Base-by-base conservation (phyloP, 306 rosid genomes). In the Crotalaria pallida region DNA sequence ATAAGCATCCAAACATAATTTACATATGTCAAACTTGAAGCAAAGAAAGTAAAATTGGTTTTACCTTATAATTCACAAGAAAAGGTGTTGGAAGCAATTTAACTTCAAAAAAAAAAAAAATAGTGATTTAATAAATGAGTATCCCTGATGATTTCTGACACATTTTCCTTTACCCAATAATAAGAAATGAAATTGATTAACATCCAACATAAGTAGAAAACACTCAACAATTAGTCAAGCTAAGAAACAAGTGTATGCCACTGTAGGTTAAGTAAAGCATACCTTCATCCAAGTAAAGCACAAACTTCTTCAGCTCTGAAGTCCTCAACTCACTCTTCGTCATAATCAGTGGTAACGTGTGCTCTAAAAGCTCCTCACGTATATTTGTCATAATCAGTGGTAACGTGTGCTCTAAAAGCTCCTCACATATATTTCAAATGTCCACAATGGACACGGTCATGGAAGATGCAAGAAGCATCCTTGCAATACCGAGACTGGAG, bases 261-360 rank as follows among this genome's bases (percentile, higher is more conserved):
- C 51, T 57, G 38, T 7, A 23, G n/a, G 41, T 44, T 33, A 21
- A 12, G 49, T 1, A 34, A 60, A 36, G 44, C 81, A 78, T 78
- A 92, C 96, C 96, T 90, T 82, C 79, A 36, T 73, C 82, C 82
- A 84, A 80, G 79, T 73, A 65, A 76, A 86, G 80, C 68, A 77
- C 79, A 59, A 22, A 74, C 84, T 74, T 83, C 44, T 16, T 82
- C 77, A 58, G 84, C 72, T 77, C 85, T 17, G 65, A 24, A 58
- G 64, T 79, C 78, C 84, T 79, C 83, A 13, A 58, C 23, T 29
- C 75, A 63, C 40, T 71, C 63, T 75, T 79, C 77, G 5, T 83
- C 82, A 69, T 60, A 77, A 51, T n/a, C n/a, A n/a, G n/a, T n/a
- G n/a, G n/a, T n/a, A n/a, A 64, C 43, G 55, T 68, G 58, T 71